Evolutionary conservation across 192 early-diverging fungal genomes (phyloP), one percentile per base, ranked within the genome.

Genomic region (Cladochytrium replicatum): DNA sequence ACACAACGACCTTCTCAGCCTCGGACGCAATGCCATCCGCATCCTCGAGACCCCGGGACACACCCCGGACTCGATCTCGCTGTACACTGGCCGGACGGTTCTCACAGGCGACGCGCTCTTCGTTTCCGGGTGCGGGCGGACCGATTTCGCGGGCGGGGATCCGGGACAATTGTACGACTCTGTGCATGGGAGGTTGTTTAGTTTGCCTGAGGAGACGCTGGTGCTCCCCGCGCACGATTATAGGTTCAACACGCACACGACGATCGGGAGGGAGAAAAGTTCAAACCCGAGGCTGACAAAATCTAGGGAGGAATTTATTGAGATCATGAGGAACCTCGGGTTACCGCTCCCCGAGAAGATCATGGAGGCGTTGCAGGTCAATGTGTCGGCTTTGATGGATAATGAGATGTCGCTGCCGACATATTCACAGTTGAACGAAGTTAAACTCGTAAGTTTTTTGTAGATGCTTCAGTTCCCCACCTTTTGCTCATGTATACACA

Each of bases 141-240:
- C 58, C 15, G 58, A 60, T 60, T 60, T 60, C 44, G 52, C 54
- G 37, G 46, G 21, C 22, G 58, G 58, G 7, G 24, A 19, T 22
- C 4, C 58, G 8, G 17, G 13, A n/a, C 5, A 4, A 22, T 38
- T 60, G 15, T 60, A 60, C 46, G 43, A 60, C 13, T 29, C 23
- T n/a, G 53, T 60, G 23, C 53, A 56, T 29, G 15, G n/a, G 29
- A 49, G 40, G 15, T 30, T 58, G 19, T 58, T 58, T 48, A 29
- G 22, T 6, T 52, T 58, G 21, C 57, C 57, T 1, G 57, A 58
- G n/a, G 26, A 46, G 7, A 46, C 45, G 0, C 1, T 40, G 1
- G 53, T 58, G 32, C 55, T 29, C 22, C 57, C 57, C 8, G 57
- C 57, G 17, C 57, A 58, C 43, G 57, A 58, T 23, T 58, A 58